Evolutionary conservation across 2,329 filamentous ascomycete genomes (phyloP), one percentile per base, ranked within the genome.

Genomic region (Verticillium longisporum): DNA sequence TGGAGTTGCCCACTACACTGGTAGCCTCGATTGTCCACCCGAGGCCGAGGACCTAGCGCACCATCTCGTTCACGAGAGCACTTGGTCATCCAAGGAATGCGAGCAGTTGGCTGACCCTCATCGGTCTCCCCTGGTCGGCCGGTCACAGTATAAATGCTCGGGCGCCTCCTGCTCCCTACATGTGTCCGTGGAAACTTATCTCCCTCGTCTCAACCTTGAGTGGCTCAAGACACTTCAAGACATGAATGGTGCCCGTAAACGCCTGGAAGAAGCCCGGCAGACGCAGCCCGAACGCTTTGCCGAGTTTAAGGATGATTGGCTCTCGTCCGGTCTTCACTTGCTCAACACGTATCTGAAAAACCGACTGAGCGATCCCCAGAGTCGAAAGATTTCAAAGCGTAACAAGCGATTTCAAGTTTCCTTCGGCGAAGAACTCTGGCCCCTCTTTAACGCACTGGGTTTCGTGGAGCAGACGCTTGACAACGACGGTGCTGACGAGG

Each of bases 341-440:
- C 69, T 86, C 3, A 77, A 79, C 61, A 78, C 77, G 6, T 86
- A 85, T 57, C 70, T 85, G 3, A 78, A 76, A 36, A 82, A 86
- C 62, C 72, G 81, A 6, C 72, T 81, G 3, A 72, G 73, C 38
- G 72, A 74, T 9, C 69, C 69, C 0, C 64, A 62, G 2, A 62
- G 68, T 0, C 72, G 79, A 55, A 80, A 73, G 57, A 84, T 86
- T 38, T 82, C 82, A 2, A 81, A 80, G 59, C 73, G 83, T 1
- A 86, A 86, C 65, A 85, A 85, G 68, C 77, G 80, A 14, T 86
- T 85, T 60, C 72, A 73, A 32, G 78, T 84, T 1, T 74, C 83
- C 6, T 85, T 86, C 61, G 80, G 82, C 0, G 74, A 75, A 4
- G 77, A 79, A 4, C 81, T 81, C 58, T 78, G 80, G 55, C 68